A percentile compares a stretch with the other conserved stretches of the same genome.
phyloP scores from a whole-genome alignment of 2,329 filamentous ascomycete genomes.

The Lachnellula hyalina region DNA sequence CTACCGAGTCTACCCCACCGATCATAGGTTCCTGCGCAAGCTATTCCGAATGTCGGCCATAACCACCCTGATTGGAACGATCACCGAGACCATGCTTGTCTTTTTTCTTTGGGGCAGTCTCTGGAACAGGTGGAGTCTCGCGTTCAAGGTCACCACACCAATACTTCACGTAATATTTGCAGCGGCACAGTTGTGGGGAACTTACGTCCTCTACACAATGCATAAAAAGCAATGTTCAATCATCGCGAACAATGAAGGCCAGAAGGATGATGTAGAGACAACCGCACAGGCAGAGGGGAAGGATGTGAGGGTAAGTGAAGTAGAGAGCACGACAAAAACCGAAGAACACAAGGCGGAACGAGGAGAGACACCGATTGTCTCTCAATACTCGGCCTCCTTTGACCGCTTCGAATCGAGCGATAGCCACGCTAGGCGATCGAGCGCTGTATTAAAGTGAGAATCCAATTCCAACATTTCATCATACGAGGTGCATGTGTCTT shows the following conservation, averaged over 20 bases:
- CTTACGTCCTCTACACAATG: constrained; percentile 37
- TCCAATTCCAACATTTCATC: too few species aligned
- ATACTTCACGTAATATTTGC: constrained; percentile 39
- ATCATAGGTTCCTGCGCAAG: constrained; percentile 35
- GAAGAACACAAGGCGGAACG: neutral
- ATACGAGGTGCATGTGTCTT: too few species aligned
- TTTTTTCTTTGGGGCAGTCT: constrained; percentile 40
- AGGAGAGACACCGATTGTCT: neutral
- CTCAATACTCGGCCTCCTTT: too few species aligned
- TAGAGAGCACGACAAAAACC: neutral
- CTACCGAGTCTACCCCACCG: constrained; percentile 36
- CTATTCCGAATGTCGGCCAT: constrained; percentile 35
- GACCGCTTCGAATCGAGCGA: too few species aligned
- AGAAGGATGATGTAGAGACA: neutral
- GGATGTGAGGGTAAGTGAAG: neutral
- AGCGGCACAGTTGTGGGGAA: constrained; percentile 39
- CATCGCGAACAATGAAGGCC: constrained; percentile 4
- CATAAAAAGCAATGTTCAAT: constrained; percentile 27
- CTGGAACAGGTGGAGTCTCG: constrained; percentile 38
- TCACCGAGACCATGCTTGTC: constrained; percentile 37
- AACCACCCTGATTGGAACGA: constrained; percentile 36
- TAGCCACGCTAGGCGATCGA: too few species aligned
- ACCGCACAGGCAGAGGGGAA: neutral
- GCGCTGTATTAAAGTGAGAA: too few species aligned
- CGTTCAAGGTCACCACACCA: constrained; percentile 40